Conservation (phyloP, 306 rosid genomes). For the Cicer bijugum region DNA sequence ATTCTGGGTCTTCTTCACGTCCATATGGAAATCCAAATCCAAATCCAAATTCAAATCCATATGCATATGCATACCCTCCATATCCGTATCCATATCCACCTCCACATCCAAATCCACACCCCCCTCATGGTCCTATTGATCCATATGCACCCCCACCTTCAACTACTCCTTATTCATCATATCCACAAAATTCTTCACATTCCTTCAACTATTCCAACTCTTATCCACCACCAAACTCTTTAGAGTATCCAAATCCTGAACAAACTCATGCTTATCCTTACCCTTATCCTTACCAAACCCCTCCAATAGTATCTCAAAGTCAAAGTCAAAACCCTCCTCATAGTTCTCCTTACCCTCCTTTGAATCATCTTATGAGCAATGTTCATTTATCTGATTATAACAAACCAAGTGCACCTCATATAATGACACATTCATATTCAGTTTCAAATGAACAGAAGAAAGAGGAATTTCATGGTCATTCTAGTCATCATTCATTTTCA, state of each 20-base stretch:
- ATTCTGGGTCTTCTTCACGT: slow-evolving; percentile 45
- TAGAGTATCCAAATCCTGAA: slow-evolving; percentile 20
- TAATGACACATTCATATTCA: slow-evolving; percentile 46
- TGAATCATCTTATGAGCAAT: slow-evolving; percentile 62
- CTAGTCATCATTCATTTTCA: slow-evolving; percentile 56
- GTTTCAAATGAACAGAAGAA: slow-evolving; percentile 50
- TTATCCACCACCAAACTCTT: slow-evolving; percentile 10
- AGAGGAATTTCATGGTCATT: slow-evolving; percentile 53
- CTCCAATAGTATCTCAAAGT: slow-evolving; percentile 37
- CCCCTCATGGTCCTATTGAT: slow-evolving; percentile 22
- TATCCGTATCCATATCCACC: slow-evolving; percentile 54
- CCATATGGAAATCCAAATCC: slow-evolving; percentile 52
- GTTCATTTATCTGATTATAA: slow-evolving; percentile 57
- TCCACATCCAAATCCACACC: background rate
- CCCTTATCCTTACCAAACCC: slow-evolving; percentile 44
- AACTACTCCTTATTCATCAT: slow-evolving; percentile 26
- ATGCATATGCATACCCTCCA: slow-evolving; percentile 37
- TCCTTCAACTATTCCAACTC: slow-evolving; percentile 52
- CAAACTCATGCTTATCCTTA: slow-evolving; percentile 47
- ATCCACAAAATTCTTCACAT: slow-evolving; percentile 33
- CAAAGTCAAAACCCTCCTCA: slow-evolving; percentile 44
- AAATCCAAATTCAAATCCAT: slow-evolving; percentile 27
- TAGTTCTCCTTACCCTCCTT: slow-evolving; percentile 61
- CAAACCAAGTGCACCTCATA: slow-evolving; percentile 47
- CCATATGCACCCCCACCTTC: slow-evolving; percentile 23